Conservation (phyloP, 177 flowering plant genomes). For the Vitis hybrid region DNA sequence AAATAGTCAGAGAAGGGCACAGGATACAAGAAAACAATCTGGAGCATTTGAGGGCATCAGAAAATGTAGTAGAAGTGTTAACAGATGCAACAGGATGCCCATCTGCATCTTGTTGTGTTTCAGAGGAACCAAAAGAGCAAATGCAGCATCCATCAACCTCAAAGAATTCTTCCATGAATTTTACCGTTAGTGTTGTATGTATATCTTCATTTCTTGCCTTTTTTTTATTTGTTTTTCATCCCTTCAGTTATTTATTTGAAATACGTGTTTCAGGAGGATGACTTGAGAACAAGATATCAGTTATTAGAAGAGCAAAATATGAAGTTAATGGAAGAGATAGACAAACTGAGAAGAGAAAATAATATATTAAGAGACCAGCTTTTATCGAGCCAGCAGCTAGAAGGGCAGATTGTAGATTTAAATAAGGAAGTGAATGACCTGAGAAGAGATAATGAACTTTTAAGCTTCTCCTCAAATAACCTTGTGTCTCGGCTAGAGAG, state of each 20-base stretch:
- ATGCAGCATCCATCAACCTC: constrained; percentile 3
- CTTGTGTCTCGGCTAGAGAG: constrained; percentile 13
- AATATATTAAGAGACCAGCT: constrained; percentile 10
- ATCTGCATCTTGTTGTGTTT: neutral
- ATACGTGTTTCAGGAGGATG: constrained; percentile 11
- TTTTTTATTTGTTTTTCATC: neutral
- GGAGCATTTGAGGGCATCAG: neutral
- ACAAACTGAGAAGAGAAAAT: constrained; percentile 5
- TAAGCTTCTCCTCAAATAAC: constrained; percentile 1
- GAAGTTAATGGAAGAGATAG: constrained; percentile 11
- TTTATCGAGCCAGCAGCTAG: neutral
- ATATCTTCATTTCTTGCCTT: neutral
- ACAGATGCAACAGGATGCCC: neutral
- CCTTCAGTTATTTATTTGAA: neutral
- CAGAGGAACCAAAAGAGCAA: neutral
- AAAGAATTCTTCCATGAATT: neutral
- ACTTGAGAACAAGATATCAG: constrained; percentile 6
- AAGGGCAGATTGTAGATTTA: constrained; percentile 16
- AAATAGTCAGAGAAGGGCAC: neutral
- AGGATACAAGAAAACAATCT: neutral
- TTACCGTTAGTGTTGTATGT: neutral
- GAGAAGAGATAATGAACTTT: constrained; percentile 6
- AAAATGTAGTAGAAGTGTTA: neutral
- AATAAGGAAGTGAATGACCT: constrained; percentile 10
- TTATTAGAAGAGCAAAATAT: constrained; percentile 11